Base-by-base conservation (phyloP, 768 basidiomycete species). In the Lactifluus piperatus region DNA sequence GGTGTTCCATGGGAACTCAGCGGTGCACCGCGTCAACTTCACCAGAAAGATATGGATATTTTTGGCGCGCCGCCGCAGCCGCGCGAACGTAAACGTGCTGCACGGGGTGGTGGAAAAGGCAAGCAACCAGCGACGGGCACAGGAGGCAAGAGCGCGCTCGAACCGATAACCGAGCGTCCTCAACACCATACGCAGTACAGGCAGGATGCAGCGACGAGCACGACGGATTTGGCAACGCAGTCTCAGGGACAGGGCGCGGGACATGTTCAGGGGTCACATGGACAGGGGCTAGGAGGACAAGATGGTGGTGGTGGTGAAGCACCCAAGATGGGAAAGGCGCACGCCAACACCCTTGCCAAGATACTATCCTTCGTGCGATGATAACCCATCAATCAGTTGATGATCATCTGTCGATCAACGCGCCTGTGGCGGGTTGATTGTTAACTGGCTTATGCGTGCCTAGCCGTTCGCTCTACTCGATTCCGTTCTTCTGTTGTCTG, bases 321-420 rank as follows among this genome's bases (percentile, higher is more conserved):
- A 52, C 75, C 89, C 79, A 91, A 88, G 75, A 86, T 89, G 68
- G 85, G 91, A 76, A 92, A 86, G 73, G 88, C 86, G 49, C 92
- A 94, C 77, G 93, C 93, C 74, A 85, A 85, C 67, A 81, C 89
- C 43, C 77, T 94, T 66, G 91, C 91, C 58, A 94, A 94, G 84
- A 91, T 94, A 89, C 75, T 94, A 58, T 90, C 85, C 57, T 72
- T 90, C 72, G 79, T 86, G 68, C 84, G 84, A 68, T 88, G 63
- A 54, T 10, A 29, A 18, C 16, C 16, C 30, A 32, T 41, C 52
- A 8, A 30, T n/a, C n/a, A 48, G 27, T 4, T 58, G 57, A 30
- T 39, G 34, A 20, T 43, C 20, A 8, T n/a, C n/a, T n/a, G n/a
- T n/a, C n/a, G n/a, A n/a, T n/a, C 26, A 11, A 24, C 20, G 39